Evolutionary conservation across 2,329 filamentous ascomycete genomes (phyloP).

Genomic region (Atkinsonella texensis): DNA sequence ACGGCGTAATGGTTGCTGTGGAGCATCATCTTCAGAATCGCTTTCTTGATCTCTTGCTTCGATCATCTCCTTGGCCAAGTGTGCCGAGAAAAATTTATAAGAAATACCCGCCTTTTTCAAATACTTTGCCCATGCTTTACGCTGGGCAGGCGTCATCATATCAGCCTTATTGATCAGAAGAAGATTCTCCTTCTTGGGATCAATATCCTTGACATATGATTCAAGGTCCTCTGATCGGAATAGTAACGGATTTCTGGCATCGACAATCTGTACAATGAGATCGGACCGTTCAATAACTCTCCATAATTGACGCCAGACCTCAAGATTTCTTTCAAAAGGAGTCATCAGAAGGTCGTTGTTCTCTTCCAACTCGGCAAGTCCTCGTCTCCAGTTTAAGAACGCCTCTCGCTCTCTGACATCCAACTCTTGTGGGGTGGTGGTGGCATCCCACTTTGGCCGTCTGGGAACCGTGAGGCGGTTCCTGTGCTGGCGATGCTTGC

Average conservation of each 20-base stretch:
- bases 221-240: constrained; percentile 94
- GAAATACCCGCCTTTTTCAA: constrained; percentile 70
- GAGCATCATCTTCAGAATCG: constrained; percentile 27
- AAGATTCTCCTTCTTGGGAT: constrained; percentile 78
- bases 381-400: constrained; percentile 79
- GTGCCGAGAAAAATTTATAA: constrained; percentile 94
- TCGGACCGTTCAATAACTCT: constrained; percentile 95
- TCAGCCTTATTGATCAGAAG: constrained; percentile 96
- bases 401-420: constrained; percentile 68
- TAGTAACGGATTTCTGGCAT: constrained; percentile 85
- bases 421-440: constrained; percentile 72
- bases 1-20: constrained; percentile 13
- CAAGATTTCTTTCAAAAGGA: constrained; percentile 91
- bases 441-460: constrained; percentile 76
- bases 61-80: constrained; percentile 78
- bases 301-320: constrained; percentile 97
- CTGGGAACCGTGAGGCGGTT: constrained; percentile 75
- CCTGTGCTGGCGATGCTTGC: constrained; percentile 75
- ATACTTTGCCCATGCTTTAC: constrained; percentile 74
- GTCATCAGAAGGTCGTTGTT: constrained; percentile 93
- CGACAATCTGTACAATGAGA: constrained; percentile 93
- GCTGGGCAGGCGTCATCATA: constrained; percentile 88
- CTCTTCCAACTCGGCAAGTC: constrained; percentile 85
- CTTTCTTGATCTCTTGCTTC: constrained; percentile 53
- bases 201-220: constrained; percentile 85